Conservation (phyloP, 495 filamentous ascomycete genomes). For the Daldinia grandis region DNA sequence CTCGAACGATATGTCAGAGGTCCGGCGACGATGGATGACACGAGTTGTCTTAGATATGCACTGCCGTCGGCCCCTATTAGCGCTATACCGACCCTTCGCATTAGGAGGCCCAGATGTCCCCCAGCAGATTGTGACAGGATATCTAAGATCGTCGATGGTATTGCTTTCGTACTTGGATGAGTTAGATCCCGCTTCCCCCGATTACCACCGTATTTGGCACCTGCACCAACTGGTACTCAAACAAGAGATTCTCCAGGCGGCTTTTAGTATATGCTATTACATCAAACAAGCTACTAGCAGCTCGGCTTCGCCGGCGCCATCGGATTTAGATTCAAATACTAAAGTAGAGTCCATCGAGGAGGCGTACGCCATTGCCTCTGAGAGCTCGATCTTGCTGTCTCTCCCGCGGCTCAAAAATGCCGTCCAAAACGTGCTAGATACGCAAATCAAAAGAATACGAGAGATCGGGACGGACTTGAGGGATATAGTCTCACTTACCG, state of each 20-base stretch:
- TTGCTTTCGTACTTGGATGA: slow-evolving; percentile 51
- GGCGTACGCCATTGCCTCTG: slow-evolving; percentile 31
- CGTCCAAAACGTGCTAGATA: slow-evolving; percentile 45
- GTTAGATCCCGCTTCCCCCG: slow-evolving; percentile 42
- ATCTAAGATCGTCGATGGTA: slow-evolving; percentile 51
- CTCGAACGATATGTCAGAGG: slow-evolving; percentile 36
- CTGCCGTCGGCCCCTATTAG: slow-evolving; percentile 48
- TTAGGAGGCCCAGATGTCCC: slow-evolving; percentile 45
- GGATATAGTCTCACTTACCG: slow-evolving; percentile 47
- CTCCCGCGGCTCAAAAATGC: slow-evolving; percentile 41
- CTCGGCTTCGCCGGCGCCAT: slow-evolving; percentile 9
- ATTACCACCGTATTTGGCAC: slow-evolving; percentile 45
- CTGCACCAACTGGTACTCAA: slow-evolving; percentile 48
- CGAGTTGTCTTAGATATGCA: slow-evolving; percentile 49
- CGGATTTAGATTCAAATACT: slow-evolving; percentile 15
- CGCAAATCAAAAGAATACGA: slow-evolving; percentile 38
- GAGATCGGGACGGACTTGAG: slow-evolving; percentile 47
- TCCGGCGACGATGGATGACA: slow-evolving; percentile 45
- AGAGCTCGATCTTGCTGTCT: slow-evolving; percentile 42
- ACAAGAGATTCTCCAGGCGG: slow-evolving; percentile 49
- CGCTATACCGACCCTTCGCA: slow-evolving; percentile 53
- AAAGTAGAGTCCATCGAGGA: slow-evolving; percentile 37
- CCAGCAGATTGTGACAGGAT: slow-evolving; percentile 47
- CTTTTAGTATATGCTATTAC: slow-evolving; percentile 51
- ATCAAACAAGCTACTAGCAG: slow-evolving; percentile 42